Evolutionary conservation across 164 flowering plant species (phyloP).

Genomic region (Vitis labrusca): DNA sequence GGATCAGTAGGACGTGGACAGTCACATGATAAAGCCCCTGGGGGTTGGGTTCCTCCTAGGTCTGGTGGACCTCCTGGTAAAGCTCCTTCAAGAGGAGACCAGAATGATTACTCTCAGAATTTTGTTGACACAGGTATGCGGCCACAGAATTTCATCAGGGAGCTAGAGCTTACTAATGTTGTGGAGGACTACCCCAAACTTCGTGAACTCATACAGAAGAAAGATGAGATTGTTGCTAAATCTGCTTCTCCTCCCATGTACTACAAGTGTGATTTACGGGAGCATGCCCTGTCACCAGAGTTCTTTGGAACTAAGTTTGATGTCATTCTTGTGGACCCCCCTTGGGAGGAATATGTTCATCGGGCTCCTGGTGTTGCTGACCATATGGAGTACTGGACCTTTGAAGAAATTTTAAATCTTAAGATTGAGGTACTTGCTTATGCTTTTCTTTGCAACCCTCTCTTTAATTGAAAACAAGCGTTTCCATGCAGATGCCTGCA

Average conservation of each 20-base stretch:
- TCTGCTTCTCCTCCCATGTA: conserved; percentile 92
- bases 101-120: conserved; percentile 98
- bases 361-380: conserved; percentile 97
- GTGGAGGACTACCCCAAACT: conserved; percentile 98
- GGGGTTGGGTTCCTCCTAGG: conserved; percentile 76
- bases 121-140: conserved; percentile 99
- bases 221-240: conserved; percentile 94
- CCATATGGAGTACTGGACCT: conserved; percentile 92
- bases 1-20: conserved; percentile 60
- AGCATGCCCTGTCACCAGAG: conserved; percentile 76
- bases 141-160: conserved; percentile 95
- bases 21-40: conserved; percentile 62
- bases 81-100: conserved; percentile 99
- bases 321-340: conserved; percentile 97
- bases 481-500: no score
- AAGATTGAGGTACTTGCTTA: conserved; percentile 78
- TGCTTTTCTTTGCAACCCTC: background rate
- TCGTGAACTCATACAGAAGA: conserved; percentile 95
- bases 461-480: no score
- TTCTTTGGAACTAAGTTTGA: conserved; percentile 95
- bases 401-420: conserved; percentile 90
- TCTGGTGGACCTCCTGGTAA: conserved; percentile 73
- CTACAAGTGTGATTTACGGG: conserved; percentile 77
- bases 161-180: conserved; percentile 89
- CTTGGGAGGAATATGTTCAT: conserved; percentile 99